phyloP scores from a whole-genome alignment of 257 asterid species.

The Jacaranda mimosifolia region DNA sequence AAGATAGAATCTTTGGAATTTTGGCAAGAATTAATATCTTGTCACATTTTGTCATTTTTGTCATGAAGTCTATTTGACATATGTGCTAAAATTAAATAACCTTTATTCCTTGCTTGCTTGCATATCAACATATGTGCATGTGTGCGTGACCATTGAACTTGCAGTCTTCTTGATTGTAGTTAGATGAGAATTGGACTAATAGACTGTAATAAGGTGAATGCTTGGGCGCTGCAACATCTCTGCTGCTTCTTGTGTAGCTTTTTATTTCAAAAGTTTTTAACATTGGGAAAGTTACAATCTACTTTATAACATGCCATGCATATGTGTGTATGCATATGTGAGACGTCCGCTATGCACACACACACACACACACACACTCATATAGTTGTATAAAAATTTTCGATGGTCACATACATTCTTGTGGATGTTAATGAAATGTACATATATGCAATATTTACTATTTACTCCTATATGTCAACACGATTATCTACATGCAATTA shows the following conservation, averaged over 20 bases:
- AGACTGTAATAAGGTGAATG: neutral
- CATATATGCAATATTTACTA: too few species aligned
- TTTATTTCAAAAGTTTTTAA: neutral
- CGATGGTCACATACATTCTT: too few species aligned
- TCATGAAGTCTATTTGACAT: too few species aligned
- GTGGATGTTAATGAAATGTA: too few species aligned
- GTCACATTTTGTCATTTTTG: neutral
- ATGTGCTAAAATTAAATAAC: too few species aligned
- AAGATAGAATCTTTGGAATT: constrained; percentile 1
- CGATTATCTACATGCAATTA: too few species aligned
- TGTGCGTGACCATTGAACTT: neutral
- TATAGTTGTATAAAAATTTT: too few species aligned
- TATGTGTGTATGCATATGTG: neutral
- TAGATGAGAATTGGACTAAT: neutral
- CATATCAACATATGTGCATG: neutral
- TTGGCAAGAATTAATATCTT: neutral
- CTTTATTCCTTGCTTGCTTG: neutral
- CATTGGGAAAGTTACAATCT: neutral
- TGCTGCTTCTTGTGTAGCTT: neutral
- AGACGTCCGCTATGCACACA: neutral
- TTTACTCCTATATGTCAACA: too few species aligned
- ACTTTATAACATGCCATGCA: neutral
- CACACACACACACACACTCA: too few species aligned
- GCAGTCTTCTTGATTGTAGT: neutral
- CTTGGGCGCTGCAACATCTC: too few species aligned